Conservation (phyloP, 2,329 filamentous ascomycete species). For the Akanthomyces lecanii region DNA sequence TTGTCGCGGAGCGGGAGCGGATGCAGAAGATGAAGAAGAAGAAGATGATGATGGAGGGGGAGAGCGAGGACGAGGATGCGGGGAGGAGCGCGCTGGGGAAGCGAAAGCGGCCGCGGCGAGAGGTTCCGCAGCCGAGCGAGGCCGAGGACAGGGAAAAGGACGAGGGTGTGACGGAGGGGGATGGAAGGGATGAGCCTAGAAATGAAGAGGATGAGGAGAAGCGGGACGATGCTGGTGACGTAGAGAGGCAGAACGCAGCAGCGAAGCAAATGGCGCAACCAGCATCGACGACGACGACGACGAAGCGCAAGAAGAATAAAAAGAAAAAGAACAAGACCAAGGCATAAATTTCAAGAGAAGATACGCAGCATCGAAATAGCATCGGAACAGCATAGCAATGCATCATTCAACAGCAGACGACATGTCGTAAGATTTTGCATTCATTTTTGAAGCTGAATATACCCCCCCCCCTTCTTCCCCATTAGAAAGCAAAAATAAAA, state of each 20-base stretch:
- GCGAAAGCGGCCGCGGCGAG: constrained; percentile 30
- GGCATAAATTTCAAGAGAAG: not conserved
- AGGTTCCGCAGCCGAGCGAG: constrained; percentile 9
- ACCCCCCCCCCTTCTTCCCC: not conserved
- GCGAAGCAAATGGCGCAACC: not conserved
- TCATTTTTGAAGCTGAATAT: not conserved
- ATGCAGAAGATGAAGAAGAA: constrained; percentile 25
- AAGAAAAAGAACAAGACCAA: constrained; percentile 21
- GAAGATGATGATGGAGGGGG: constrained; percentile 17
- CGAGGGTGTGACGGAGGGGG: constrained; percentile 4
- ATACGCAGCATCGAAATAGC: not conserved
- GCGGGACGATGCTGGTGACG: not conserved
- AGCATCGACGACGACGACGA: not conserved
- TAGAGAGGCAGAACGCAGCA: not conserved
- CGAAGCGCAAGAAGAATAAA: constrained; percentile 21
- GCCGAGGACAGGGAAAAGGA: not conserved
- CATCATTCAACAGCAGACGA: not conserved
- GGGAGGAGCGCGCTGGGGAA: constrained; percentile 37
- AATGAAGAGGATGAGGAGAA: not conserved
- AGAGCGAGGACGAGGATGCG: constrained; percentile 34
- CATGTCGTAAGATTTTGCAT: not conserved
- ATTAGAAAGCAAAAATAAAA: not conserved
- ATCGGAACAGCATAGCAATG: not conserved
- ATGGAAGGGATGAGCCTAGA: not conserved
- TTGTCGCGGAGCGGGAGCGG: constrained; percentile 17